Percentiles rank a stretch among this genome's conserved stretches.
These are phyloP conservation scores for Teratosphaeria destructans DNA, from an alignment of 2,329 filamentous ascomycete species.

Conservation along the genomic window DNA sequence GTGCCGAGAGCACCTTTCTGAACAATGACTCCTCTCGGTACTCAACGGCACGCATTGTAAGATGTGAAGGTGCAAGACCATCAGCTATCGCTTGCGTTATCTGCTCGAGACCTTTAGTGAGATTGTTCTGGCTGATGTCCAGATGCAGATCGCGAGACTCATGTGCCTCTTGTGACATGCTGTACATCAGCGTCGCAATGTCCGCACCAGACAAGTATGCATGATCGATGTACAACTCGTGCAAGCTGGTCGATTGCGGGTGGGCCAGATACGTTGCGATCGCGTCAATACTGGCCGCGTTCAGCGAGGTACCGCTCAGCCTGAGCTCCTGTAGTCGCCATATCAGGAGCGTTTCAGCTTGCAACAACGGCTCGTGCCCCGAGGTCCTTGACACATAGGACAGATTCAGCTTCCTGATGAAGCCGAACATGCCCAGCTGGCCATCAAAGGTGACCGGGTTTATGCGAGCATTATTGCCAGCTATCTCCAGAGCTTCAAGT, in stretches of 20 bases:
- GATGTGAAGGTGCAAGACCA: conserved; percentile 48
- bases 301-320: conserved; percentile 52
- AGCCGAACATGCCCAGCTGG: conserved; percentile 56
- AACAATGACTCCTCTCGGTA: conserved; percentile 57
- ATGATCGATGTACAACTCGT: conserved; percentile 54
- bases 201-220: conserved; percentile 56
- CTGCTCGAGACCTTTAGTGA: conserved; percentile 42
- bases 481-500: conserved; percentile 56
- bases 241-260: conserved; percentile 46
- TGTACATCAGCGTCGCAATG: conserved; percentile 53
- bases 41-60: conserved; percentile 59
- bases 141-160: conserved; percentile 50
- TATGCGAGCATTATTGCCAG: conserved; percentile 53
- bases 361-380: conserved; percentile 52
- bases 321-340: conserved; percentile 59
- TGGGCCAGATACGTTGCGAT: conserved; percentile 49
- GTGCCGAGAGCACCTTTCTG: conserved; percentile 49
- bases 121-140: conserved; percentile 54
- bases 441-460: conserved; percentile 55
- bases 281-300: conserved; percentile 53
- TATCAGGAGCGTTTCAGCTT: conserved; percentile 53
- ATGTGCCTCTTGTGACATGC: conserved; percentile 41
- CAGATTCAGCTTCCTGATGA: conserved; percentile 55
- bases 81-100: conserved; percentile 43
- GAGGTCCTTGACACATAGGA: conserved; percentile 55